A percentile compares a stretch with the other conserved stretches of the same genome.
phyloP scores from a whole-genome alignment of 441 rosid species.

The Erysimum pusillum region DNA sequence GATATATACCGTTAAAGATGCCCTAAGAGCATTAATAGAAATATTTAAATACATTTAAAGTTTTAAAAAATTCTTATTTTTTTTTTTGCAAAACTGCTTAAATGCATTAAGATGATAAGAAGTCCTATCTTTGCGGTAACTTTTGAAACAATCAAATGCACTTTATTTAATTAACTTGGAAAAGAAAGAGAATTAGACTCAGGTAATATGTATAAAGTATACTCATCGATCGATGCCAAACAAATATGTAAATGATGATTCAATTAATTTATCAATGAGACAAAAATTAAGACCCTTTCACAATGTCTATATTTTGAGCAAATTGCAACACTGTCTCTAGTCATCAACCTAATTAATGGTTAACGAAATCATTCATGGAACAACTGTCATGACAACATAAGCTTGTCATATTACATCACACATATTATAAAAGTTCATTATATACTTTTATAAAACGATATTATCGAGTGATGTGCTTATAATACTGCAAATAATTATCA shows the following conservation, averaged over 20 bases:
- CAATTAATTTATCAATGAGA: not conserved
- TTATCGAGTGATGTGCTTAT: conserved; percentile 4
- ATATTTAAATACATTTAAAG: too few species aligned
- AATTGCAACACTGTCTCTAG: conserved; percentile 25
- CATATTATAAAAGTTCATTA: conserved; percentile 10
- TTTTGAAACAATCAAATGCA: not conserved
- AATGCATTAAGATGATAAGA: not conserved
- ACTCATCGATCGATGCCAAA: not conserved
- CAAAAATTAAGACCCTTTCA: not conserved
- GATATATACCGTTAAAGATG: too few species aligned
- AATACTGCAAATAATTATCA: conserved; percentile 11
- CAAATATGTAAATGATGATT: not conserved
- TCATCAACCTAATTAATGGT: conserved; percentile 14
- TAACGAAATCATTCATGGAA: conserved; percentile 22
- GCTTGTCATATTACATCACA: conserved; percentile 38
- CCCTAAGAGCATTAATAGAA: too few species aligned
- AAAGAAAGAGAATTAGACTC: not conserved
- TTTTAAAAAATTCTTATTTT: too few species aligned
- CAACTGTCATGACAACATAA: conserved; percentile 42
- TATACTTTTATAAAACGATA: not conserved
- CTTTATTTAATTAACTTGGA: not conserved
- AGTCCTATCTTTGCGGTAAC: not conserved
- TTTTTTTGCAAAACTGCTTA: not conserved
- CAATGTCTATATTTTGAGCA: conserved; percentile 13
- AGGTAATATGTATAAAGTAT: not conserved